phyloP scores from a whole-genome alignment of 805 yeast species.

The Saturnispora hagleri region DNA sequence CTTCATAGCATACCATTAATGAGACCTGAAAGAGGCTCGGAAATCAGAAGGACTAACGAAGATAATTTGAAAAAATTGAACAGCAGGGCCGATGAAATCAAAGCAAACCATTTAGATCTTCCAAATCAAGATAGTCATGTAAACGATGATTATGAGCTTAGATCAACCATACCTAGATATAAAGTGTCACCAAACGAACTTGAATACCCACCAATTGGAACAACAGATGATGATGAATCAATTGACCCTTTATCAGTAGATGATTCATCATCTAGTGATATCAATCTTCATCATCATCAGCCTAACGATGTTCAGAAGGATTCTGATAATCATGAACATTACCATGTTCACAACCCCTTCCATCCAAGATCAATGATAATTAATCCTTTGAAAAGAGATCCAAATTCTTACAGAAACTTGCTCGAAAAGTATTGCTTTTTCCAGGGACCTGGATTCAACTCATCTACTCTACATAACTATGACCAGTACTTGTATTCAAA shows the following conservation, averaged over 20 bases:
- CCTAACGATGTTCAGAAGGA: not conserved
- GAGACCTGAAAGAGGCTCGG: slow-evolving; percentile 3
- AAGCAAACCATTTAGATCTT: not conserved
- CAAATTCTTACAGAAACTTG: slow-evolving; percentile 47
- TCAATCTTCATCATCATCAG: not conserved
- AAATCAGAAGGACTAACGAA: slow-evolving; percentile 3
- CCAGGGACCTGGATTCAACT: slow-evolving; percentile 29
- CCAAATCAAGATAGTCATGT: not conserved
- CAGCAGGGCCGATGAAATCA: not conserved
- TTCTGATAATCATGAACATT: not conserved
- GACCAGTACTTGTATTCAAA: not conserved
- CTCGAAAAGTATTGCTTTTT: slow-evolving; percentile 56
- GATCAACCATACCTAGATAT: not conserved
- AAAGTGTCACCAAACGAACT: not conserved
- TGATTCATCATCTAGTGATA: not conserved
- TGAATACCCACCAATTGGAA: not conserved
- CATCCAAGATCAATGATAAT: slow-evolving; percentile 2
- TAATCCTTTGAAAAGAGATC: slow-evolving; percentile 19
- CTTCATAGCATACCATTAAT: slow-evolving; percentile 1
- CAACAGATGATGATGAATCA: not conserved
- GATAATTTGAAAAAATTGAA: not conserved
- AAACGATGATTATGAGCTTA: not conserved
- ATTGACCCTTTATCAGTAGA: not conserved
- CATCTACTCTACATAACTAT: not conserved
- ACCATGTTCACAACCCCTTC: not conserved